Evolutionary conservation across 1,284 basidiomycete species (phyloP), one percentile per base, ranked within the genome.

Genomic region (Microbotryomycetes sp.): DNA sequence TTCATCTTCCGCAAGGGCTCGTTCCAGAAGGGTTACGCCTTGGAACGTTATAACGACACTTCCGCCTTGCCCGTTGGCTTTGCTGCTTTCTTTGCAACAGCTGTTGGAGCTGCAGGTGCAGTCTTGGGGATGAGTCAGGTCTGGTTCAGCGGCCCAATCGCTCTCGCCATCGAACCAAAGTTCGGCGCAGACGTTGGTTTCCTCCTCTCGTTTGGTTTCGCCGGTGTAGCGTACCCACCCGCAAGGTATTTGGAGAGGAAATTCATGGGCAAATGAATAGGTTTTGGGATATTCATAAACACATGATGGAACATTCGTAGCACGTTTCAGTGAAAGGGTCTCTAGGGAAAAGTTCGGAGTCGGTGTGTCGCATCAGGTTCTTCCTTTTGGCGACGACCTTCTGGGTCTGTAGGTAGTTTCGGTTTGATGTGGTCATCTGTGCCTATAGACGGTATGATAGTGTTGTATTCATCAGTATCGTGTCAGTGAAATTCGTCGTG

Each of bases 1-100:
- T 72, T 73, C 63, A 75, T 77, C 64, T 77, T 77, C 76, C 69
- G 76, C 26, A 61, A 66, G n/a, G 72, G 70, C 25, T 62, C 68
- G 19, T 77, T 65, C 53, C 60, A 36, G n/a, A 73, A 71, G 23
- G 42, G 54, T 49, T 64, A 74, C 66, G 72, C 76, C 52, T 71
- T 79, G n/a, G 74, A 75, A 19, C 56, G 65, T 0, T 76, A 76
- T 73, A 76, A 76, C 68, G 49, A 63, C 48, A 45, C 46, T 6
- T 54, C 57, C 7, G 47, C 61, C 6, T 60, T 75, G 4, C 74
- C 73, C 1, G 49, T 71, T 25, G 73, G 74, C 15, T 51, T 73
- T 12, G 76, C 75, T 14, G 74, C 74, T n/a, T 66, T 71, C 22
- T 42, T 71, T 36, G 71, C 73, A 1, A 57, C 70, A 19, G 60